Conservation (phyloP, 805 yeast species). For the Ogataea haglerorum region DNA sequence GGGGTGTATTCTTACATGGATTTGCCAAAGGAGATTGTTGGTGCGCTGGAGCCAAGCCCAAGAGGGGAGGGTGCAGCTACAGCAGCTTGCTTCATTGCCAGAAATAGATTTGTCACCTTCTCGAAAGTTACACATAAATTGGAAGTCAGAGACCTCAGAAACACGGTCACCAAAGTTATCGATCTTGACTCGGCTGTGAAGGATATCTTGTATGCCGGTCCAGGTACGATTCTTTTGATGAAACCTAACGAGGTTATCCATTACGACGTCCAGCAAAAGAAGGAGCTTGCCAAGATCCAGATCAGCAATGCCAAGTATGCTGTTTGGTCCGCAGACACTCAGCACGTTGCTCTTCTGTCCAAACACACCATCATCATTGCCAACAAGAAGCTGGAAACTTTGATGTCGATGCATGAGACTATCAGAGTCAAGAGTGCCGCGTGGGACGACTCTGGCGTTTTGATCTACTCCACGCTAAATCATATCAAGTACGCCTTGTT, state of each 20-base stretch:
- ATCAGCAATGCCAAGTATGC: constrained; percentile 83
- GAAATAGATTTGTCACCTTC: constrained; percentile 89
- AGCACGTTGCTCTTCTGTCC: constrained; percentile 79
- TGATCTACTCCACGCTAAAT: constrained; percentile 89
- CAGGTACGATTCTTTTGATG: constrained; percentile 78
- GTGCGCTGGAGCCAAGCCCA: constrained; percentile 91
- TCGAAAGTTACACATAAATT: constrained; percentile 60
- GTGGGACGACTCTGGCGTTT: constrained; percentile 93
- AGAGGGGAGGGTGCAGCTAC: constrained; percentile 76
- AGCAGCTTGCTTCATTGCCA: constrained; percentile 86
- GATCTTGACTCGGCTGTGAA: constrained; percentile 61
- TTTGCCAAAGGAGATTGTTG: constrained; percentile 82
- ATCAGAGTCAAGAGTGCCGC: constrained; percentile 95
- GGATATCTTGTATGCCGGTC: constrained; percentile 74
- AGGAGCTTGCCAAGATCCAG: constrained; percentile 62
- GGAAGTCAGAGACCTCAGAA: constrained; percentile 79
- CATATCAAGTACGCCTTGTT: constrained; percentile 91
- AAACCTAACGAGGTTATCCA: constrained; percentile 70
- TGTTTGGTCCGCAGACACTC: constrained; percentile 84
- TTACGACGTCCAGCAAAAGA: constrained; percentile 91
- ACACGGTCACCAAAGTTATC: constrained; percentile 77
- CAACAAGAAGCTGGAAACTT: constrained; percentile 67
- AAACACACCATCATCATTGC: constrained; percentile 93
- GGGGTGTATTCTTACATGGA: constrained; percentile 70
- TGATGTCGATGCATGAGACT: constrained; percentile 90